phyloP scores from a whole-genome alignment of 768 basidiomycete genomes.

The Lentinus tigrinus region DNA sequence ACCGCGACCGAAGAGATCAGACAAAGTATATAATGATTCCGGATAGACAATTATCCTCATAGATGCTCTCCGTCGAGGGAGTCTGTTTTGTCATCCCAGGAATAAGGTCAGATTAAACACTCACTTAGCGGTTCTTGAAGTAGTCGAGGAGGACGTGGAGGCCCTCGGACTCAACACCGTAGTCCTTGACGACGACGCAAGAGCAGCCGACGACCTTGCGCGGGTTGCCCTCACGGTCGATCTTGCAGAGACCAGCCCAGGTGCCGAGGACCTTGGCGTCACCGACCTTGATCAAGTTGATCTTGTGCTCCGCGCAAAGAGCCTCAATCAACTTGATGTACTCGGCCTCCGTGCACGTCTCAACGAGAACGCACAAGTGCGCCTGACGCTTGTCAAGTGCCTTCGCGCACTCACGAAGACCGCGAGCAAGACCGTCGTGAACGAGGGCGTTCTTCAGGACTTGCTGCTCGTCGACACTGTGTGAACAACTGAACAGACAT shows the following conservation, averaged over 20 bases:
- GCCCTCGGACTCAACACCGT: slow-evolving; percentile 92
- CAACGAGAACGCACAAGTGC: slow-evolving; percentile 97
- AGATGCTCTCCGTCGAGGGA: slow-evolving; percentile 81
- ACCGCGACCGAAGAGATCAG: slow-evolving; percentile 43
- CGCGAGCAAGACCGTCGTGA: slow-evolving; percentile 97
- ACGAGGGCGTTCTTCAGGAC: slow-evolving; percentile 98
- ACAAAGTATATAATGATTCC: slow-evolving; percentile 78
- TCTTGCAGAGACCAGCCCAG: slow-evolving; percentile 99
- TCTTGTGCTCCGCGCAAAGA: slow-evolving; percentile 98
- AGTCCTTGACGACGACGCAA: slow-evolving; percentile 97
- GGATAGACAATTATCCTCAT: slow-evolving; percentile 78
- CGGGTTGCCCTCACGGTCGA: slow-evolving; percentile 98
- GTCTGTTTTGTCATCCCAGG: slow-evolving; percentile 82
- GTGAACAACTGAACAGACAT: not conserved
- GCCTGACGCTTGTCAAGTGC: slow-evolving; percentile 98
- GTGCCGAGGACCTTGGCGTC: slow-evolving; percentile 97
- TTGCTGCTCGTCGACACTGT: slow-evolving; percentile 54
- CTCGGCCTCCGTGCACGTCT: slow-evolving; percentile 98
- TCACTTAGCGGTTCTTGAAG: slow-evolving; percentile 86
- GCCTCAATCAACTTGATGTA: slow-evolving; percentile 99
- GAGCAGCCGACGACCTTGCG: slow-evolving; percentile 93
- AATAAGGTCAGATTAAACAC: slow-evolving; percentile 19
- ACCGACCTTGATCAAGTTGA: slow-evolving; percentile 98
- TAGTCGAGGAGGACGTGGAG: slow-evolving; percentile 91
- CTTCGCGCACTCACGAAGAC: slow-evolving; percentile 97